phyloP scores from a whole-genome alignment of 768 basidiomycete species.

The Pleurotus eryngii region DNA sequence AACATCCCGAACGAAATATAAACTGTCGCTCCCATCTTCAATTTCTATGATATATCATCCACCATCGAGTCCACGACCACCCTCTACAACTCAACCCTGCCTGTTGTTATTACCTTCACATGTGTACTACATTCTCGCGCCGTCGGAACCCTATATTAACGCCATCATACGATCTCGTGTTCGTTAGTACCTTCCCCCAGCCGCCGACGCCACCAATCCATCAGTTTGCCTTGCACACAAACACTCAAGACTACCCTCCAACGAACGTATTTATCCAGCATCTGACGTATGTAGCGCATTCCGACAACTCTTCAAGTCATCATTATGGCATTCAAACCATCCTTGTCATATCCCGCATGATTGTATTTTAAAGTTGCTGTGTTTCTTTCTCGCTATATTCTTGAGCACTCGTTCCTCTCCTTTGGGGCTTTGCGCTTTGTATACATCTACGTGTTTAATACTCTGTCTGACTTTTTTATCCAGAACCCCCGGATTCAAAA shows the following conservation, averaged over 20 bases:
- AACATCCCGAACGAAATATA: constrained; percentile 68
- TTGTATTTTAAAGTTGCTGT: background rate
- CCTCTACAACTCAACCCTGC: constrained; percentile 1
- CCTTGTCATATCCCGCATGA: constrained; percentile 1
- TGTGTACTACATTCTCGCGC: constrained; percentile 8
- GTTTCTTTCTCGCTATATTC: background rate
- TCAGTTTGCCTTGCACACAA: no score
- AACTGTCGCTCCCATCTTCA: constrained; percentile 12
- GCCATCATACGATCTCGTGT: constrained; percentile 3
- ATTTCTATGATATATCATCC: background rate
- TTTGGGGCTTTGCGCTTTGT: background rate
- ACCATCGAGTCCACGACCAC: background rate
- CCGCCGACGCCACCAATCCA: background rate
- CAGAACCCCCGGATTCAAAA: background rate
- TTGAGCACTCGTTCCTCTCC: background rate
- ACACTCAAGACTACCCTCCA: no score
- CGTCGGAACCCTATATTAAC: constrained; percentile 1
- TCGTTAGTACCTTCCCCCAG: background rate
- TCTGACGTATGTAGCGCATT: constrained; percentile 6
- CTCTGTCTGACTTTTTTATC: constrained; percentile 5
- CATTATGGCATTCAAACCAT: background rate
- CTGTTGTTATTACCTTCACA: constrained; percentile 8
- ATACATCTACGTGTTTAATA: background rate
- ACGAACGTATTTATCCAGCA: background rate
- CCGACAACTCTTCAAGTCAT: background rate